Evolutionary conservation across 1,284 basidiomycete species (phyloP).

Genomic region (Vanrija humicola): DNA sequence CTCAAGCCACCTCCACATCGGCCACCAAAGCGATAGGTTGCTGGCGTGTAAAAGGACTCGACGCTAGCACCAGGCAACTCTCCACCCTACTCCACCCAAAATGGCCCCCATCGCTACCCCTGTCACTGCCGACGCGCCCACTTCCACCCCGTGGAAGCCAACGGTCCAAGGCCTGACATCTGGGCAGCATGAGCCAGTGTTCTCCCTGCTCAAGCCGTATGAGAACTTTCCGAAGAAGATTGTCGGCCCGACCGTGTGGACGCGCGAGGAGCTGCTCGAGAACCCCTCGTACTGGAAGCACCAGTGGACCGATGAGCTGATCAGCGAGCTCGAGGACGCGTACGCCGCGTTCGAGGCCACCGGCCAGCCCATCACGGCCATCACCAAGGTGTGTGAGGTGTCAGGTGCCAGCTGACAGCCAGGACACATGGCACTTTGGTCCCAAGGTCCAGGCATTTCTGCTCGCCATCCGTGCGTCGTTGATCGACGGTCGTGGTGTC

Average conservation of each 20-base stretch:
- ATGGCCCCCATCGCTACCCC: constrained; percentile 5
- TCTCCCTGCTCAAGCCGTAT: constrained; percentile 33
- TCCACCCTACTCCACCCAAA: no score
- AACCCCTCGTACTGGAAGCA: constrained; percentile 30
- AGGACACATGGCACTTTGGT: constrained; percentile 19
- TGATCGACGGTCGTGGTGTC: constrained; percentile 44
- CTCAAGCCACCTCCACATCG: no score
- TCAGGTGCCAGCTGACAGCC: background rate
- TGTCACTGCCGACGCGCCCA: background rate
- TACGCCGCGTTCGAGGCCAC: constrained; percentile 28
- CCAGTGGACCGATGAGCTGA: constrained; percentile 26
- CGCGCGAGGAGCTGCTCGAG: constrained; percentile 24
- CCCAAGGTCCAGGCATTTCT: constrained; percentile 15
- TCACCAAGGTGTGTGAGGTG: constrained; percentile 23
- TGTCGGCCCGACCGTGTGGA: constrained; percentile 39
- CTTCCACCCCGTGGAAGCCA: background rate
- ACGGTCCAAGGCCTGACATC: constrained; percentile 18
- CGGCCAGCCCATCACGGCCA: constrained; percentile 25
- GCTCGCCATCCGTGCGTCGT: constrained; percentile 20
- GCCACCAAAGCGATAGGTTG: no score
- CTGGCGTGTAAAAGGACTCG: no score
- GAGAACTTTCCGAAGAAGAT: constrained; percentile 43
- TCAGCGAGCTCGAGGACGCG: constrained; percentile 29
- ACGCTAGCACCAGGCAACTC: no score
- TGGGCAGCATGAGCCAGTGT: constrained; percentile 30